Conservation (phyloP, 352 stramenopile species). For the Globisporangium abappressorium region DNA sequence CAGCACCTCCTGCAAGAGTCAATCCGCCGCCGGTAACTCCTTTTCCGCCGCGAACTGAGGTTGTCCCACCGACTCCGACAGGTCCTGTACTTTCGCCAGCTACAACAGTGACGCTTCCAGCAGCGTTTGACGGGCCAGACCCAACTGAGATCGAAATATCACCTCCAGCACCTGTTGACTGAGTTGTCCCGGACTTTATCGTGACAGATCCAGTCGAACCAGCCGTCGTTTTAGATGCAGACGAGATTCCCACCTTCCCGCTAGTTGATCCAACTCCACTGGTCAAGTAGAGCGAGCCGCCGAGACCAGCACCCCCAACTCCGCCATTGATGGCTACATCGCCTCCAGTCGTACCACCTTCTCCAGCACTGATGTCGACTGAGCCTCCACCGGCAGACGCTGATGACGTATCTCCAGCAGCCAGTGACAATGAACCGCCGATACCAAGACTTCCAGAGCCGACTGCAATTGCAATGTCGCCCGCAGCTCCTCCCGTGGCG, state of each 20-base stretch:
- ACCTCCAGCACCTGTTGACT: conserved; percentile 28
- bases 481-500: conserved; percentile 41
- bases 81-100: conserved; percentile 32
- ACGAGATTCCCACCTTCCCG: conserved; percentile 31
- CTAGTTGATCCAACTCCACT: conserved; percentile 38
- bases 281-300: conserved; percentile 33
- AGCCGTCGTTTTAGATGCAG: conserved; percentile 25
- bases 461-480: conserved; percentile 41
- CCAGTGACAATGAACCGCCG: conserved; percentile 36
- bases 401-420: conserved; percentile 28
- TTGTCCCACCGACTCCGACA: conserved; percentile 21
- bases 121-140: conserved; percentile 24
- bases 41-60: conserved; percentile 23
- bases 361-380: conserved; percentile 28
- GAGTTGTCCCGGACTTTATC: conserved; percentile 28
- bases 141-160: conserved; percentile 33
- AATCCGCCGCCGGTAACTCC: conserved; percentile 33
- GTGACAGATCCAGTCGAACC: conserved; percentile 30
- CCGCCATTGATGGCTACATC: conserved; percentile 15
- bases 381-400: conserved; percentile 23
- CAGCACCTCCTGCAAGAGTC: conserved; percentile 33
- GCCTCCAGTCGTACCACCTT: conserved; percentile 31
- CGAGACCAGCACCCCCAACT: conserved; percentile 18
- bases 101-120: conserved; percentile 30
- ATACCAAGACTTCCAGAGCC: conserved; percentile 39